A percentile compares a stretch with the other conserved stretches of the same genome.
These are phyloP conservation scores for Clarireedia monteithiana DNA, from an alignment of 2,329 filamentous ascomycete genomes.

Conservation along the genomic window DNA sequence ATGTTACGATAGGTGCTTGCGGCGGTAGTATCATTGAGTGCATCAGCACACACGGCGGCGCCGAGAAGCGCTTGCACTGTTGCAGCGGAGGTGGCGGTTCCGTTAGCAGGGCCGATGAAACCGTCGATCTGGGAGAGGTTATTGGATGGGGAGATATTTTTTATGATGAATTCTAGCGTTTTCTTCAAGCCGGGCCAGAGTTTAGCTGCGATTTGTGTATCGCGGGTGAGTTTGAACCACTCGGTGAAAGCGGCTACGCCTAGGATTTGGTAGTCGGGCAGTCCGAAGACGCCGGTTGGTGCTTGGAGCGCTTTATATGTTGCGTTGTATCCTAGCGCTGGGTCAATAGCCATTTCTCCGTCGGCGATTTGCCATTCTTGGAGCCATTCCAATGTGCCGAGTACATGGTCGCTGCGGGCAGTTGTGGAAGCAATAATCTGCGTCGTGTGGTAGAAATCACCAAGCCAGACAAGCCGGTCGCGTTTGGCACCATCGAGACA, in stretches of 20 bases:
- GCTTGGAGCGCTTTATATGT: background rate
- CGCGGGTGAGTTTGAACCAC: background rate
- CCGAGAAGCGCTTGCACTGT: conserved; percentile 19
- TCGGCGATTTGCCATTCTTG: too few relatives aligned
- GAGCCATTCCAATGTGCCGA: too few relatives aligned
- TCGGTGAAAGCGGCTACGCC: background rate
- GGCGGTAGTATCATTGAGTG: conserved; percentile 25
- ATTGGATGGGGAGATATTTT: background rate
- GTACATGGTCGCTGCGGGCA: conserved; percentile 13
- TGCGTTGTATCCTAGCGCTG: too few relatives aligned
- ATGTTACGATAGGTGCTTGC: conserved; percentile 20
- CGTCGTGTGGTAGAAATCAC: conserved; percentile 36
- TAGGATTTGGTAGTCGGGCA: background rate
- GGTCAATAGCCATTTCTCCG: too few relatives aligned
- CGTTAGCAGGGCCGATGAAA: conserved; percentile 4
- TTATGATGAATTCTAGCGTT: background rate
- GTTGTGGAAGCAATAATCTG: conserved; percentile 32
- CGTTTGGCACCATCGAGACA: conserved; percentile 37
- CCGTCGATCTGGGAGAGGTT: conserved; percentile 3
- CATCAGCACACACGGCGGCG: conserved; percentile 26
- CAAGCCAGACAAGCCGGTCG: conserved; percentile 35
- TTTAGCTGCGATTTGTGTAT: background rate
- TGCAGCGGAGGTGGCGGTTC: conserved; percentile 3
- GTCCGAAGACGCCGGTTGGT: too few relatives aligned
- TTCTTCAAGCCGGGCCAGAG: background rate